These are phyloP conservation scores for Heterobasidion parviporum DNA, from an alignment of 1,284 basidiomycete species.

Conservation along the genomic window DNA sequence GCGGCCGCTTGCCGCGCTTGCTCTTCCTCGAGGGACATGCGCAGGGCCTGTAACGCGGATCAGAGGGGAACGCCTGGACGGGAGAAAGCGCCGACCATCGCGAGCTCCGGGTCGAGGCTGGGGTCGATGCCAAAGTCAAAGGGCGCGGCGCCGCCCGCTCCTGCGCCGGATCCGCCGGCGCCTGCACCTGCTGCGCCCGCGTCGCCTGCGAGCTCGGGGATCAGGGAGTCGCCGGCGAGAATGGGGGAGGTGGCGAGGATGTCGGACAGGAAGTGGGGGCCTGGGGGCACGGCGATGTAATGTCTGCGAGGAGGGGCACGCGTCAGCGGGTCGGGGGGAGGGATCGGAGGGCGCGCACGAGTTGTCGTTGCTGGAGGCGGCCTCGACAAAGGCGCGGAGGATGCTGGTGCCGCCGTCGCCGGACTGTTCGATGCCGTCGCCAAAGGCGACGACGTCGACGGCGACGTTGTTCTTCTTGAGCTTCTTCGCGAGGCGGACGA, in stretches of 20 bases:
- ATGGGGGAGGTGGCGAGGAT: constrained; percentile 76
- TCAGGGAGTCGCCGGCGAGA: constrained; percentile 72
- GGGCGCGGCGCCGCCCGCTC: constrained; percentile 38
- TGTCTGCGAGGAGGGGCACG: constrained; percentile 47
- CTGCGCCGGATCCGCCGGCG: constrained; percentile 36
- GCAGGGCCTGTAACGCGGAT: constrained; percentile 67
- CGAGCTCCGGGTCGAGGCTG: constrained; percentile 91
- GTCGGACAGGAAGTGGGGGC: constrained; percentile 79
- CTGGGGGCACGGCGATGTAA: constrained; percentile 74
- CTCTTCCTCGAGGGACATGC: constrained; percentile 97
- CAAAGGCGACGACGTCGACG: constrained; percentile 84
- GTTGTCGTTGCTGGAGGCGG: constrained; percentile 72
- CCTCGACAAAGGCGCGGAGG: constrained; percentile 72
- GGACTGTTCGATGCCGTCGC: constrained; percentile 65
- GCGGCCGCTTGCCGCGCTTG: constrained; percentile 80
- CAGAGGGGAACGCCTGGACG: not conserved
- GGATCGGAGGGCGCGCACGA: constrained; percentile 42
- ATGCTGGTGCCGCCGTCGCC: constrained; percentile 56
- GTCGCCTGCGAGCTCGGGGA: constrained; percentile 55
- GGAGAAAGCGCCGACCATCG: constrained; percentile 63
- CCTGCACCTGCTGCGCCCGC: constrained; percentile 39
- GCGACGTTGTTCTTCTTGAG: constrained; percentile 99
- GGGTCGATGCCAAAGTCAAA: constrained; percentile 94
- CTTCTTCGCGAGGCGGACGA: constrained; percentile 90
- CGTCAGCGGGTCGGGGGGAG: constrained; percentile 1